A percentile compares a stretch with the other conserved stretches of the same genome.
Conservation (phyloP, 2,329 filamentous ascomycete species). For the Aspergillus pseudotamarii region DNA sequence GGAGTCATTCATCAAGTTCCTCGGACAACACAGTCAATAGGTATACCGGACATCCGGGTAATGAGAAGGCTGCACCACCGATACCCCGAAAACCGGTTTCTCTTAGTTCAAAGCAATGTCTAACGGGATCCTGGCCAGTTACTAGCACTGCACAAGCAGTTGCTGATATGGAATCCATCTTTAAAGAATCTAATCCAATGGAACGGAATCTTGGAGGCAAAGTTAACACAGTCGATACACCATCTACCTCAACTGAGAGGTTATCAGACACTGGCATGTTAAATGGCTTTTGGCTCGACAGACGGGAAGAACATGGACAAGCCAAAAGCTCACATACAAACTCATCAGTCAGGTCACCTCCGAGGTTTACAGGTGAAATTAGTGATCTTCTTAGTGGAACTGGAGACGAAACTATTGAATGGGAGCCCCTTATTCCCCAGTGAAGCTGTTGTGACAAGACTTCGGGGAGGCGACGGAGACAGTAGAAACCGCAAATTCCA, state of each 20-base stretch:
- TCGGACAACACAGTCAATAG: neutral
- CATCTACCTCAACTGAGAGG: neutral
- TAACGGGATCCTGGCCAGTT: neutral
- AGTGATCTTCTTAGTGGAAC: constrained; percentile 30
- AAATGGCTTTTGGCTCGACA: neutral
- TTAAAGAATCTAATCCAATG: neutral
- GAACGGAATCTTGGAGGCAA: neutral
- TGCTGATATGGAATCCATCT: neutral
- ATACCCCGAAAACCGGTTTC: constrained; percentile 65
- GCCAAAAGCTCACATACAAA: neutral
- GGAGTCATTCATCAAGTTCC: neutral
- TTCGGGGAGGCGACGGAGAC: neutral
- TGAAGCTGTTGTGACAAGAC: constrained; percentile 5
- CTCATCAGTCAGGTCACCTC: neutral
- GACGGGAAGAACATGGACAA: neutral
- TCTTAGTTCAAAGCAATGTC: constrained; percentile 27
- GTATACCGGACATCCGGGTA: neutral
- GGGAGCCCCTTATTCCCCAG: constrained; percentile 36
- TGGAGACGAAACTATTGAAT: constrained; percentile 27
- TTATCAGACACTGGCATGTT: neutral
- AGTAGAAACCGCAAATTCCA: neutral
- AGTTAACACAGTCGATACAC: neutral
- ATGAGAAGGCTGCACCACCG: constrained; percentile 51
- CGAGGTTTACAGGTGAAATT: neutral
- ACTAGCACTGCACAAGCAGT: neutral